Percentiles rank a stretch among this genome's conserved stretches.
phyloP scores from a whole-genome alignment of 345 rosid genomes.

The Eucalyptus pauciflora region DNA sequence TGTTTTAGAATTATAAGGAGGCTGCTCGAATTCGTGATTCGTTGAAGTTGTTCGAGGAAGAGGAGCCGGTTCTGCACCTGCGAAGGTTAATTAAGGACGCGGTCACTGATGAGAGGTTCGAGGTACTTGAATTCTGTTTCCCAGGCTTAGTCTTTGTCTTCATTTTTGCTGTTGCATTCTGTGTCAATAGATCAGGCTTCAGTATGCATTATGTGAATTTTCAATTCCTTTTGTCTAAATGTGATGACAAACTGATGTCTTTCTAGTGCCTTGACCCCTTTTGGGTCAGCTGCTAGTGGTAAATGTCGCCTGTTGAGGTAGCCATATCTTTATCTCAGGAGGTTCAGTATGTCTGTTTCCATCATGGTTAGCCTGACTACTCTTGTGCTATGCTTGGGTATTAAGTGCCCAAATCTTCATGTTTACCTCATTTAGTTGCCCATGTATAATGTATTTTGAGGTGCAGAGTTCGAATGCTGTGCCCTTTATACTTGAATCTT shows the following conservation, averaged over 20 bases:
- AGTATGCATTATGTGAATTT: neutral
- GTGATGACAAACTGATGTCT: neutral
- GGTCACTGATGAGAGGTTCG: slow-evolving; percentile 35
- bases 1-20: slow-evolving; percentile 46
- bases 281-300: neutral
- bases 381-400: neutral
- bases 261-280: neutral
- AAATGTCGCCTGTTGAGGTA: neutral
- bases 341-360: neutral
- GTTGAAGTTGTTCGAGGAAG: slow-evolving; percentile 48
- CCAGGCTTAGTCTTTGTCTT: neutral
- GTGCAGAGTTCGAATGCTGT: neutral
- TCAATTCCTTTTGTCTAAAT: neutral
- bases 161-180: neutral
- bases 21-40: slow-evolving; percentile 67
- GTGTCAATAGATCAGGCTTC: neutral
- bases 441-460: neutral
- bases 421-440: neutral
- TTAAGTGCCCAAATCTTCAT: neutral
- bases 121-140: slow-evolving; percentile 17
- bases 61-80: slow-evolving; percentile 49
- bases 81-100: slow-evolving; percentile 49
- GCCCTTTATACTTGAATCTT: neutral
- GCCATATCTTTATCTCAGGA: neutral
- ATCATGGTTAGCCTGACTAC: neutral